Evolutionary conservation across 78 protist species (phyloP), one percentile per base, ranked within the genome.

Genomic region (Dictyostelium citrinum): DNA sequence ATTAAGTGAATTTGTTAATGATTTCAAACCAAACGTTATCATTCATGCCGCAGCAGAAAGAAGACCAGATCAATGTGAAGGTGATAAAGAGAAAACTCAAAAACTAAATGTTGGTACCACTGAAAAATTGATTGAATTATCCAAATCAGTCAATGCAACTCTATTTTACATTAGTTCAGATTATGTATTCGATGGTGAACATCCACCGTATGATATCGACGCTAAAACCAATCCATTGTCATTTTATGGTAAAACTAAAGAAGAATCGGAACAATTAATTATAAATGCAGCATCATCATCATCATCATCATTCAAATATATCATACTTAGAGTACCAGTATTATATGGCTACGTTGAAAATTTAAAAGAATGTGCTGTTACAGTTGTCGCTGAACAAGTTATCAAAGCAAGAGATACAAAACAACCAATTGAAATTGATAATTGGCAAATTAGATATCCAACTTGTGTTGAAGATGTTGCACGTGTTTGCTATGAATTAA

Each of bases 401-500:
- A 17, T 77, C 14, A 35, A 72, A 0, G 72, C 71, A 86, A 67
- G 24, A 5, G 35, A 41, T 27, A 29, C 33, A 31, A 11, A 20
- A 3, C 58, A 29, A 39, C 58, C 49, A 3, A 46, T 81, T 46
- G 81, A 86, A 67, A 78, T 86, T 45, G 93, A 86, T 67, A 86
- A 86, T 86, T 86, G 85, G 84, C 93, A 86, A 67, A 11, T 78
- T 29, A 24, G 93, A 49, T 86, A 64, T 31, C 93, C 93, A 37
- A 86, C 93, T 9, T 24, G 70, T 46, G 93, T 86, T 16, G 93
- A 86, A 64, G 84, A 86, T 78, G 93, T 86, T 8, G 93, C 93
- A 64, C 39, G 43, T 17, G 76, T 55, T 9, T 33, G 17, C 1
- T 33, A 22, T 8, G 58, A 61, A 39, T 22, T 81, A 9, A 78